Evolutionary conservation across 2,329 filamentous ascomycete species (phyloP), one percentile per base, ranked within the genome.

Genomic region (Aspergillus versicolor): DNA sequence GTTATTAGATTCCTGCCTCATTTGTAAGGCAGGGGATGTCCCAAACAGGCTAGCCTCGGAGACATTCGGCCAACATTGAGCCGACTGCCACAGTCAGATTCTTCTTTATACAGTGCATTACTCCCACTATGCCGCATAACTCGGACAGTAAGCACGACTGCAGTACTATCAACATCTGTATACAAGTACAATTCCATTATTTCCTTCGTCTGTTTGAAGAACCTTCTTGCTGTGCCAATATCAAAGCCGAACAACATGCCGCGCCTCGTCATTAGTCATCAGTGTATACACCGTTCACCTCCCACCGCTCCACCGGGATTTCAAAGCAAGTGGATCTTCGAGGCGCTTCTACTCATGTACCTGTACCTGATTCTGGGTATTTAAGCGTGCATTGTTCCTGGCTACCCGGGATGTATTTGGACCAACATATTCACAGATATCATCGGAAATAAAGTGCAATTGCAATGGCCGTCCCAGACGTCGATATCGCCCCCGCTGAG

Each of bases 401-500:
- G 27, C 27, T 30, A 1, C 1, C 27, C 9, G 4, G 27, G 27
- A 30, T 30, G 9, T 30, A 30, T 11, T 9, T 4, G 9, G 27
- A 4, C 2, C 27, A 30, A 30, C 24, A 21, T 3, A 21, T 2
- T 21, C 21, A 21, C 21, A 21, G 21, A 21, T 21, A 21, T 21
- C 3, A 21, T 21, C 21, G 3, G 3, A 21, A 4, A 21, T 21
- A 21, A 21, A 24, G 24, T 24, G 7, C 24, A 24, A 24, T 6
- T 6, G 5, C 8, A 53, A 53, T 53, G 51, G 51, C 51, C n/a
- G 8, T 53, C 42, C 69, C 70, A 11, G 70, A 76, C 56, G 67
- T 77, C 46, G 56, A 64, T 27, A 71, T 69, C 56, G 67, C 71
- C 43, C 64, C 73, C 52, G 74, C 76, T 5, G 61, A 66, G 44